Percentiles rank a stretch among this genome's conserved stretches.
Evolutionary conservation across 805 yeast genomes (phyloP).

Genomic region (Jamesozyma lodderae): DNA sequence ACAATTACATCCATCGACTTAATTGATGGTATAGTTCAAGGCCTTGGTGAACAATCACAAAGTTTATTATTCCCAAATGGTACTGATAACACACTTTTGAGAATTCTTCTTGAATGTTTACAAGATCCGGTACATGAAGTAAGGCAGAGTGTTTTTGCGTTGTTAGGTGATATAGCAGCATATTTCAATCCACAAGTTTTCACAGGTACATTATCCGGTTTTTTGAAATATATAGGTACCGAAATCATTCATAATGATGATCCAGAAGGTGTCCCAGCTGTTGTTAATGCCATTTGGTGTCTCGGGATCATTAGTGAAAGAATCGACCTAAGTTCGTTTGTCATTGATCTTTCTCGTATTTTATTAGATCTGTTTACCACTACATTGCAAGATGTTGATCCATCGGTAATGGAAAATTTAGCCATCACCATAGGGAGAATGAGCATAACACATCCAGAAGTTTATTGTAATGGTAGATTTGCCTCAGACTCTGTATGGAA

Average conservation of each 20-base stretch:
- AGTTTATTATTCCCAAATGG: conserved; percentile 32
- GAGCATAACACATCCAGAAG: conserved; percentile 54
- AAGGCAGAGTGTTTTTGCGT: conserved; percentile 85
- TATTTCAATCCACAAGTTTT: conserved; percentile 32
- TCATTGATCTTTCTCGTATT: conserved; percentile 24
- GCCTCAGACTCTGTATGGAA: conserved; percentile 35
- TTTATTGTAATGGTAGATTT: conserved; percentile 40
- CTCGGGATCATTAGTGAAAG: conserved; percentile 77
- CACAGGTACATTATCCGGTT: conserved; percentile 32
- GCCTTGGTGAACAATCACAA: conserved; percentile 56
- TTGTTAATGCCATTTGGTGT: conserved; percentile 81
- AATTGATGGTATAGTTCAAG: conserved; percentile 89
- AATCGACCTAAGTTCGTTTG: conserved; percentile 23
- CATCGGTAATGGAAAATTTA: conserved; percentile 71
- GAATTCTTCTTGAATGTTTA: conserved; percentile 56
- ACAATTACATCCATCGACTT: conserved; percentile 82
- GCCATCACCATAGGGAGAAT: conserved; percentile 86
- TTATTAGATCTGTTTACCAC: conserved; percentile 24
- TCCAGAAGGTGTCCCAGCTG: conserved; percentile 26
- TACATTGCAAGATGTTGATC: conserved; percentile 19
- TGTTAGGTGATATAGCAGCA: conserved; percentile 83
- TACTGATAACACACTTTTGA: conserved; percentile 41
- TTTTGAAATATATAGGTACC: conserved; percentile 57
- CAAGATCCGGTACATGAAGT: conserved; percentile 77
- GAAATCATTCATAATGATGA: conserved; percentile 46